Base-by-base conservation (phyloP, 106 monocot species). In the Dendrobium officinale region DNA sequence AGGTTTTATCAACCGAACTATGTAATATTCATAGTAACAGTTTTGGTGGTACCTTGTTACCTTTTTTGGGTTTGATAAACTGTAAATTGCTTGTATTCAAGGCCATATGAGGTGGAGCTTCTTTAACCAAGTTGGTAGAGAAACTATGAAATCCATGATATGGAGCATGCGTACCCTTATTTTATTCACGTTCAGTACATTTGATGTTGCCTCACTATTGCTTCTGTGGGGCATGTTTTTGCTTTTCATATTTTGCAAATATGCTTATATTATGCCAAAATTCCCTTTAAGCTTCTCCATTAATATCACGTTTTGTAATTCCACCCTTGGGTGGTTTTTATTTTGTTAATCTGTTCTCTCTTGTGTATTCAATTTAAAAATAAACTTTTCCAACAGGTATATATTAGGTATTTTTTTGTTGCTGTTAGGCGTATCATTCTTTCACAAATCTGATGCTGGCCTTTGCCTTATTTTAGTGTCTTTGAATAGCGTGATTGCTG, bases 401-500 rank as follows among this genome's bases (percentile, higher is more conserved):
- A 70, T 70, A 37, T 16, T 70, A 13, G 70, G 70, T 70, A 37
- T 70, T 15, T 70, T 68, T 33, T 37, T 7, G 29, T 45, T 70
- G 70, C 15, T 3, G 37, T 70, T 37, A 31, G 31, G 4, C 16
- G 4, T 37, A 70, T 70, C 42, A 75, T 58, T 78, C 40, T 42
- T 78, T 40, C 48, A 40, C 18, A 41, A 1, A 44, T 64, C 43
- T 64, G 20, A 68, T 29, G 41, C 44, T 68, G 40, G 17, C 41
- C 29, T 82, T 42, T 83, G 20, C 43, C 40, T 88, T 86, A 48
- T 83, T 89, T 78, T 80, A 99, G 98, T 95, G 55, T 99, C 98
- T 78, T 83, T 99, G 72, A 87, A 99, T 79, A 93, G 95, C 80
- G 95, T 95, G 78, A 93, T 99, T 79, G 98, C 95, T 44, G 91